These are phyloP conservation scores for Adansonia gregorii DNA, from an alignment of 441 rosid genomes.

Conservation along the genomic window DNA sequence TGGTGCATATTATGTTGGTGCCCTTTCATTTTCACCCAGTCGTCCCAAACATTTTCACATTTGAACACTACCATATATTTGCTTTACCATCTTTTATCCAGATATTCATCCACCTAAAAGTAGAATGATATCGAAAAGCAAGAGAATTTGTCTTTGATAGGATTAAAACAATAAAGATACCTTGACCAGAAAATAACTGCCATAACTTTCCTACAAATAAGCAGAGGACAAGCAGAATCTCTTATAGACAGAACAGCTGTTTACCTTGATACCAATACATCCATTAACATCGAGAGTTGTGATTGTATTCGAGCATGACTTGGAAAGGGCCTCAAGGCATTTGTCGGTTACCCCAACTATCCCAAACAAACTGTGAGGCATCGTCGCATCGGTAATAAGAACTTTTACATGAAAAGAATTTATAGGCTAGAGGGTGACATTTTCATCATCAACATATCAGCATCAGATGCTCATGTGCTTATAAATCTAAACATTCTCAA, in stretches of 20 bases:
- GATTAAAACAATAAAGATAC: background rate
- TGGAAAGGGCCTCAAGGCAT: conserved; percentile 74
- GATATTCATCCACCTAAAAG: background rate
- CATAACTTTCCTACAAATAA: background rate
- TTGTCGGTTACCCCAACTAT: conserved; percentile 77
- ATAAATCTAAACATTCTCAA: conserved; percentile 24
- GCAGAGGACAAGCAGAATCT: conserved; percentile 11
- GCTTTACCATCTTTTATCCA: background rate
- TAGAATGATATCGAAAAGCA: background rate
- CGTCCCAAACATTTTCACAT: background rate
- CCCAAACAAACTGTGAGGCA: conserved; percentile 80
- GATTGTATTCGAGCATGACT: conserved; percentile 62
- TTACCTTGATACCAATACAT: conserved; percentile 85
- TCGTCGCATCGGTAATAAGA: background rate
- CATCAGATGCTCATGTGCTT: conserved; percentile 4
- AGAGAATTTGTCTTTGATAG: background rate
- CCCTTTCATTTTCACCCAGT: background rate
- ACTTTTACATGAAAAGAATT: background rate
- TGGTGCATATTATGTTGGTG: background rate
- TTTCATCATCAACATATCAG: conserved; percentile 10
- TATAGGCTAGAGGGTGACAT: background rate
- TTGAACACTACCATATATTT: background rate
- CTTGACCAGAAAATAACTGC: background rate
- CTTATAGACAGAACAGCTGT: conserved; percentile 20
- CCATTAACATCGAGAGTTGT: conserved; percentile 94